Percentiles rank a stretch among this genome's conserved stretches.
Evolutionary conservation across 148 eudicot species (phyloP).

Genomic region (Cornus controversa): DNA sequence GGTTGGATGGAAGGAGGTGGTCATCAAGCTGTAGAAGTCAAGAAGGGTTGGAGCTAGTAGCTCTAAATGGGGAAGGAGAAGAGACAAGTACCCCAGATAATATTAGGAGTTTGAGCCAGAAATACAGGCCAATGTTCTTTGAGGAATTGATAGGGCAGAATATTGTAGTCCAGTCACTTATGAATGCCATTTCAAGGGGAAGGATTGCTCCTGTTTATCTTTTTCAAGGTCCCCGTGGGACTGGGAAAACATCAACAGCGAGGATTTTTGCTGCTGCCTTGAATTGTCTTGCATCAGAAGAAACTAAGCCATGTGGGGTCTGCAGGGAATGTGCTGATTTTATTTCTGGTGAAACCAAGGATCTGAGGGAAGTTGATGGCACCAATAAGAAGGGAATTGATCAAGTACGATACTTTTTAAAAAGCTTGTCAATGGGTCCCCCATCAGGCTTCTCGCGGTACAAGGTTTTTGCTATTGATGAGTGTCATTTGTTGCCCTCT

Average conservation of each 20-base stretch:
- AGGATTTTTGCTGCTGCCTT: constrained; percentile 83
- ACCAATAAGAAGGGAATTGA: constrained; percentile 73
- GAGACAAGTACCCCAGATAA: constrained; percentile 67
- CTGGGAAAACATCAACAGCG: constrained; percentile 90
- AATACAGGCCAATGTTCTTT: constrained; percentile 85
- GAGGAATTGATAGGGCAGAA: constrained; percentile 86
- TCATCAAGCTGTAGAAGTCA: constrained; percentile 78
- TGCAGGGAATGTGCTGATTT: constrained; percentile 80
- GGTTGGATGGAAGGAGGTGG: constrained; percentile 95
- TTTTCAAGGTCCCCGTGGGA: constrained; percentile 99
- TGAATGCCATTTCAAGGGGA: constrained; percentile 66
- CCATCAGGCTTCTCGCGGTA: constrained; percentile 50
- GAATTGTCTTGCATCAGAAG: constrained; percentile 86
- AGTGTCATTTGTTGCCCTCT: constrained; percentile 88
- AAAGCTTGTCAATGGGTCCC: constrained; percentile 46
- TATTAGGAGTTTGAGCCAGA: constrained; percentile 74
- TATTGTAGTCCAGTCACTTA: constrained; percentile 80
- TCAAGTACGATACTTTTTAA: constrained; percentile 54
- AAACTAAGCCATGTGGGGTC: constrained; percentile 85
- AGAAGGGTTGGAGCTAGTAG: constrained; percentile 59
- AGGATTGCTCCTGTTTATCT: constrained; percentile 85
- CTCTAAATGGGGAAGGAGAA: constrained; percentile 56
- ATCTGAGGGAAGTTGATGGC: constrained; percentile 69
- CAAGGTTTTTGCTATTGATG: constrained; percentile 67
- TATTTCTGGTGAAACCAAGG: constrained; percentile 63